These are phyloP conservation scores for Gremmenia infestans DNA, from an alignment of 2,329 filamentous ascomycete genomes.

Conservation along the genomic window DNA sequence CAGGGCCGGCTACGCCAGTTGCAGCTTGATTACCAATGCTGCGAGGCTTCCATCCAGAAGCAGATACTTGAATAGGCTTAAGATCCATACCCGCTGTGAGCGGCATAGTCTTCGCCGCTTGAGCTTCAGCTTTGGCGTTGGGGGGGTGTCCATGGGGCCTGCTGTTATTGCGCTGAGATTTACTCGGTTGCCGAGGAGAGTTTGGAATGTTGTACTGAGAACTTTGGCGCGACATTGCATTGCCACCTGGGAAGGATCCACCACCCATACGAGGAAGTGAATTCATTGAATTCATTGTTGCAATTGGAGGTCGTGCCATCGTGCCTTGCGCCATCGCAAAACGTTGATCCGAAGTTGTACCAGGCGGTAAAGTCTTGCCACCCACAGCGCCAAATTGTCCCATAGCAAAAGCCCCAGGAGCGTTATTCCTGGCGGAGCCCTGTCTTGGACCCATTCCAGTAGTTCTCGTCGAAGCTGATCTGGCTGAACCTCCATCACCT, in stretches of 20 bases:
- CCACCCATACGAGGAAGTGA: slow-evolving; percentile 57
- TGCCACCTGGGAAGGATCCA: slow-evolving; percentile 54
- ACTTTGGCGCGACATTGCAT: slow-evolving; percentile 58
- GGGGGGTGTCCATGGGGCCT: slow-evolving; percentile 50
- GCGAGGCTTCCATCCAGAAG: slow-evolving; percentile 84
- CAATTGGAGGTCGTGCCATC: slow-evolving; percentile 41
- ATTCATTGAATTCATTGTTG: slow-evolving; percentile 47
- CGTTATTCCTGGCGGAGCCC: slow-evolving; percentile 46
- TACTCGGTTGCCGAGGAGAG: slow-evolving; percentile 62
- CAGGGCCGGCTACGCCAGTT: slow-evolving; percentile 36
- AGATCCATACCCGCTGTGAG: slow-evolving; percentile 79
- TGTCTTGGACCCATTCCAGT: slow-evolving; percentile 46
- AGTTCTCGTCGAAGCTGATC: slow-evolving; percentile 60
- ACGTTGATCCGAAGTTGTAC: slow-evolving; percentile 72
- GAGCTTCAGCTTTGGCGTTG: slow-evolving; percentile 51
- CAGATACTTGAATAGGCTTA: slow-evolving; percentile 68
- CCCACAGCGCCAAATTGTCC: slow-evolving; percentile 58
- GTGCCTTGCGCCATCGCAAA: slow-evolving; percentile 59
- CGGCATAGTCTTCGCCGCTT: slow-evolving; percentile 83
- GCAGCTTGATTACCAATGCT: slow-evolving; percentile 50
- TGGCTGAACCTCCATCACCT: slow-evolving; percentile 54
- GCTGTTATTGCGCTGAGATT: slow-evolving; percentile 59
- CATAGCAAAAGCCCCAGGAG: slow-evolving; percentile 56
- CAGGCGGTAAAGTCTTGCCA: slow-evolving; percentile 62
- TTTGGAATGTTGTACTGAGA: slow-evolving; percentile 56